Evolutionary conservation across 2,329 filamentous ascomycete genomes (phyloP).

Genomic region (Phaeophleospora eucalypticola): DNA sequence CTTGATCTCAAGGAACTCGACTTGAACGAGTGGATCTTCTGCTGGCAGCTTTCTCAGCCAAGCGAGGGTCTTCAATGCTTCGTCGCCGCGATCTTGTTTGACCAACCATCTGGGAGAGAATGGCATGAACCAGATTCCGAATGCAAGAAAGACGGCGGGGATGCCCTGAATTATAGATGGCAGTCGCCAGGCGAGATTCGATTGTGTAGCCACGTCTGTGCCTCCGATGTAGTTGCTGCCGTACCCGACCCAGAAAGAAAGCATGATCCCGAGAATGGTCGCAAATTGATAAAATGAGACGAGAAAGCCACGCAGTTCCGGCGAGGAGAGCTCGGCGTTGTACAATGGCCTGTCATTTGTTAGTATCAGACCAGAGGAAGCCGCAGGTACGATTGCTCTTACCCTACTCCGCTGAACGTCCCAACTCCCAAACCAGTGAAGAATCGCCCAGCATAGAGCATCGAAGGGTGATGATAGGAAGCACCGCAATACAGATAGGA

Average conservation of each 20-base stretch:
- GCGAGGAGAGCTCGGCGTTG: constrained; percentile 77
- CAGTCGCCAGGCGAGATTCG: constrained; percentile 46
- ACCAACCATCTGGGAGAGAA: constrained; percentile 34
- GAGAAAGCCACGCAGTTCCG: constrained; percentile 38
- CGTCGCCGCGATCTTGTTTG: constrained; percentile 28
- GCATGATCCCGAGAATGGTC: constrained; percentile 48
- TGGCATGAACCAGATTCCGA: constrained; percentile 31
- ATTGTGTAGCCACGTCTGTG: constrained; percentile 25
- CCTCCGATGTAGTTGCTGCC: constrained; percentile 47
- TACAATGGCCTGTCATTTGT: constrained; percentile 48
- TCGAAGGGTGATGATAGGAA: constrained; percentile 5
- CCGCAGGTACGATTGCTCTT: too few species aligned
- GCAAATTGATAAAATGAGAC: constrained; percentile 47
- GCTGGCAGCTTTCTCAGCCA: constrained; percentile 38
- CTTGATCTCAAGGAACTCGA: constrained; percentile 51
- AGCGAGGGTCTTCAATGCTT: constrained; percentile 26
- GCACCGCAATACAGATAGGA: constrained; percentile 16
- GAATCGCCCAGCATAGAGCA: constrained; percentile 17
- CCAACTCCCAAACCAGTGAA: constrained; percentile 28
- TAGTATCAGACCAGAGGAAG: background rate
- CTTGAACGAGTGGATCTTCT: constrained; percentile 47
- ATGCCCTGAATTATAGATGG: constrained; percentile 47
- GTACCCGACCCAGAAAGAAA: constrained; percentile 53
- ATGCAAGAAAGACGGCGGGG: constrained; percentile 27
- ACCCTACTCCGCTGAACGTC: constrained; percentile 29